Evolutionary conservation across 106 monocot species (phyloP).

Genomic region (Hemerocallis citrina): DNA sequence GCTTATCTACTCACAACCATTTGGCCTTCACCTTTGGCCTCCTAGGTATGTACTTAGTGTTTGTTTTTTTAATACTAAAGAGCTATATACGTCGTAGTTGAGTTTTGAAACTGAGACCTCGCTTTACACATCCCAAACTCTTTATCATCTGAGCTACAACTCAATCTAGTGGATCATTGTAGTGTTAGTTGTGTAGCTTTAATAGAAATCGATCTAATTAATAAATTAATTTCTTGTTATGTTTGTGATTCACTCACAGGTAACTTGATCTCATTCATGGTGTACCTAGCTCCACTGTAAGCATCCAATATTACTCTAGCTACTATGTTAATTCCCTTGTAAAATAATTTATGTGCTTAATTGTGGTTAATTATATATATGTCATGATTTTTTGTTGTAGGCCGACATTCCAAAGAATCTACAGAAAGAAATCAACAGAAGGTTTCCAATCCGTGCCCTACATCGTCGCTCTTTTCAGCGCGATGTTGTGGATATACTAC

Average conservation of each 20-base stretch:
- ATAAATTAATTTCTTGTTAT: not conserved
- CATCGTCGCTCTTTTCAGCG: constrained; percentile 54
- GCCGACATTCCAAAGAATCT: constrained; percentile 56
- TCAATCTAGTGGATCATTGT: not conserved
- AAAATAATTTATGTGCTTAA: not conserved
- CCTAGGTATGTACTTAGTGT: constrained; percentile 5
- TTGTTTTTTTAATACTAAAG: too few species aligned
- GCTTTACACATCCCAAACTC: not conserved
- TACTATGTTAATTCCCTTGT: not conserved
- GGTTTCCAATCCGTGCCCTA: constrained; percentile 67
- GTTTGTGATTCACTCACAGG: constrained; percentile 2
- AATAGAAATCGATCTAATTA: not conserved
- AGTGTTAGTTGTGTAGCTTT: not conserved
- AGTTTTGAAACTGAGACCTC: not conserved
- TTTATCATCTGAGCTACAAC: not conserved
- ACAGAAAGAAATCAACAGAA: constrained; percentile 47
- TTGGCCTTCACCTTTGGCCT: constrained; percentile 5
- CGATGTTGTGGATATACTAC: constrained; percentile 69
- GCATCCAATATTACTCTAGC: not conserved
- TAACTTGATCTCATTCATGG: constrained; percentile 23
- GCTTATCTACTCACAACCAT: constrained; percentile 6
- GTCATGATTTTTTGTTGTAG: constrained; percentile 10
- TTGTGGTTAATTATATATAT: not conserved
- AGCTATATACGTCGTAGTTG: too few species aligned
- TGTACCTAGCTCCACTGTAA: constrained; percentile 14